Conservation (phyloP, 2,329 filamentous ascomycete species). For the Simplicillium sp. region DNA sequence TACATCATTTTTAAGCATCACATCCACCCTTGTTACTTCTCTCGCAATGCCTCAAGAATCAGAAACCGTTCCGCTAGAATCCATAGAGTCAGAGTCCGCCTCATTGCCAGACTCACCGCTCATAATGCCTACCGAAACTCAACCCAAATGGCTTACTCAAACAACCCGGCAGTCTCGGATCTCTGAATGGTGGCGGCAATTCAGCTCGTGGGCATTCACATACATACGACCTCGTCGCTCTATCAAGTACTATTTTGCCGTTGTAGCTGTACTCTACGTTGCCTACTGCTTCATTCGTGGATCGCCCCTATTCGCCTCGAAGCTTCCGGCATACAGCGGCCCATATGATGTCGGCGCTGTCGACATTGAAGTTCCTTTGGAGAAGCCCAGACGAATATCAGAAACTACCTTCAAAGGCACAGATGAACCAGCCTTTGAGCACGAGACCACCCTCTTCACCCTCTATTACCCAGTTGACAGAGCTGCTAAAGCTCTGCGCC, state of each 20-base stretch:
- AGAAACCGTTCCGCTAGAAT: too few relatives aligned
- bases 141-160: constrained; percentile 6
- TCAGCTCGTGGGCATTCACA: neutral
- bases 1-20: too few relatives aligned
- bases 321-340: constrained; percentile 33
- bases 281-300: constrained; percentile 17
- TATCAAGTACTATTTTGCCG: constrained; percentile 1
- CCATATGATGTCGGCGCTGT: constrained; percentile 34
- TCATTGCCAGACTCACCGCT: neutral
- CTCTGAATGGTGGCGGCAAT: too few relatives aligned
- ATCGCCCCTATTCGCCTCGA: constrained; percentile 31
- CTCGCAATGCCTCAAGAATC: too few relatives aligned
- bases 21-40: too few relatives aligned
- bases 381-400: constrained; percentile 18
- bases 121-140: neutral
- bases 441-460: constrained; percentile 38
- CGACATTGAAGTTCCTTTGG: constrained; percentile 35
- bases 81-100: neutral
- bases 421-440: constrained; percentile 29
- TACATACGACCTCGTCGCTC: constrained; percentile 2
- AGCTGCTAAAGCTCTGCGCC: constrained; percentile 12
- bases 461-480: constrained; percentile 36
- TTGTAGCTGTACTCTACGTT: constrained; percentile 4
- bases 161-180: neutral
- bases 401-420: constrained; percentile 22